phyloP scores from a whole-genome alignment of 2,329 filamentous ascomycete genomes.

The Botryosphaeria dothidea region DNA sequence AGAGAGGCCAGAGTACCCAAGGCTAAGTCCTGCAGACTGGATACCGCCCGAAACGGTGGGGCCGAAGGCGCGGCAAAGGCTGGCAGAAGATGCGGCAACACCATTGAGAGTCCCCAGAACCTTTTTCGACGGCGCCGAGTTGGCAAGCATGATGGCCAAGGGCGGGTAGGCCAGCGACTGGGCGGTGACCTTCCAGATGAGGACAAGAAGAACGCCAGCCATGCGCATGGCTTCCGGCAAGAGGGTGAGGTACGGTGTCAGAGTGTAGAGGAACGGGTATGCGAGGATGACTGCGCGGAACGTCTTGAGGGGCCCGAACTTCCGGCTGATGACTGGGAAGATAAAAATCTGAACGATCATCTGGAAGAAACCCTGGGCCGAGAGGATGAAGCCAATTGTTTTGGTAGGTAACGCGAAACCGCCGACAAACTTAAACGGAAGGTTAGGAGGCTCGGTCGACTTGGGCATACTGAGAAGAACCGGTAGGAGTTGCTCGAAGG shows the following conservation, averaged over 20 bases:
- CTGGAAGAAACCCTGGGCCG: slow-evolving; percentile 85
- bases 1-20: slow-evolving; percentile 81
- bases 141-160: slow-evolving; percentile 84
- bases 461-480: slow-evolving; percentile 79
- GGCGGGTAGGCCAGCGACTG: slow-evolving; percentile 89
- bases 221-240: slow-evolving; percentile 72
- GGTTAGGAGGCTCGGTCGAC: slow-evolving; percentile 50
- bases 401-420: slow-evolving; percentile 84
- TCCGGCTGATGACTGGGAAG: slow-evolving; percentile 74
- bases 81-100: slow-evolving; percentile 86
- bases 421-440: slow-evolving; percentile 87
- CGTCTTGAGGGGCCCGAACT: slow-evolving; percentile 75
- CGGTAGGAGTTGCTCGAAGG: slow-evolving; percentile 90
- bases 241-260: slow-evolving; percentile 85
- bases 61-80: slow-evolving; percentile 82
- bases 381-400: slow-evolving; percentile 83
- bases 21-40: slow-evolving; percentile 75
- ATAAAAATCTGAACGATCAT: slow-evolving; percentile 83
- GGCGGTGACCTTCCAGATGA: slow-evolving; percentile 92
- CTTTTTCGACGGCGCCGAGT: slow-evolving; percentile 79
- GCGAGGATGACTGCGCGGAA: slow-evolving; percentile 79
- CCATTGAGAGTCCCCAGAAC: slow-evolving; percentile 93
- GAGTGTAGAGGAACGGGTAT: slow-evolving; percentile 86
- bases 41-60: slow-evolving; percentile 85
- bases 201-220: slow-evolving; percentile 71